Percentiles rank a stretch among this genome's conserved stretches.
These are phyloP conservation scores for Diaporthe citrichinensis DNA, from an alignment of 2,329 filamentous ascomycete species.

Conservation along the genomic window DNA sequence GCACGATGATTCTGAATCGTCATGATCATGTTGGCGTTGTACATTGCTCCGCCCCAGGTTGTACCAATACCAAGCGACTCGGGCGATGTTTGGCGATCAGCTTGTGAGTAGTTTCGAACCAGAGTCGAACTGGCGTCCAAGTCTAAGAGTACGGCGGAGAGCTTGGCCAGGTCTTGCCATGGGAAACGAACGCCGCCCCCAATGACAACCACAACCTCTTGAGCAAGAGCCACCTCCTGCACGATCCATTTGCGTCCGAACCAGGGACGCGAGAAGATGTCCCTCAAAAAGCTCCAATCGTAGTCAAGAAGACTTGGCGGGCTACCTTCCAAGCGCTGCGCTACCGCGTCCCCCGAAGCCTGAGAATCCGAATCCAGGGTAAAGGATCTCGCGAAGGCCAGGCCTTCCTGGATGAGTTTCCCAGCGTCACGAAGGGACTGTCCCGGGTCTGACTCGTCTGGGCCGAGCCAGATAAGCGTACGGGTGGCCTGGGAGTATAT, in stretches of 20 bases:
- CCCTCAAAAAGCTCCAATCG: not conserved
- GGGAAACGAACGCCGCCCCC: not conserved
- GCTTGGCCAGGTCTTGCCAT: not conserved
- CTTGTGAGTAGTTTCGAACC: not conserved
- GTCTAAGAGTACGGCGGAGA: not conserved
- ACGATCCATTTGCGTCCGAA: not conserved
- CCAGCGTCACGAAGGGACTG: not conserved
- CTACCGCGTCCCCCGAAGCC: not conserved
- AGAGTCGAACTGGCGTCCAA: not conserved
- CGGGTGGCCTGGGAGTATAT: not conserved
- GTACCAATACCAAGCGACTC: not conserved
- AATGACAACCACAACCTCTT: not conserved
- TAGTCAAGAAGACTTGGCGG: not conserved
- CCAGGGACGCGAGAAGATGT: not conserved
- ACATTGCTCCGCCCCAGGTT: not conserved
- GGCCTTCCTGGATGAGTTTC: not conserved
- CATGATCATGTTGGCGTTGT: not conserved
- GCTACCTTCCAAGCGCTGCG: not conserved
- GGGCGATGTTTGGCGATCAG: not conserved
- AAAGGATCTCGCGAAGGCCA: not conserved
- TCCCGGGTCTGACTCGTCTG: not conserved
- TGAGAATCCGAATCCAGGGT: not conserved
- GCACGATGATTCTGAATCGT: not conserved
- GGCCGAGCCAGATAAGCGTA: not conserved
- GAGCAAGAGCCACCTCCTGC: not conserved